Percentiles rank a stretch among this genome's conserved stretches.
Conservation (phyloP, 768 basidiomycete species). For the Pulveroboletus sp. region DNA sequence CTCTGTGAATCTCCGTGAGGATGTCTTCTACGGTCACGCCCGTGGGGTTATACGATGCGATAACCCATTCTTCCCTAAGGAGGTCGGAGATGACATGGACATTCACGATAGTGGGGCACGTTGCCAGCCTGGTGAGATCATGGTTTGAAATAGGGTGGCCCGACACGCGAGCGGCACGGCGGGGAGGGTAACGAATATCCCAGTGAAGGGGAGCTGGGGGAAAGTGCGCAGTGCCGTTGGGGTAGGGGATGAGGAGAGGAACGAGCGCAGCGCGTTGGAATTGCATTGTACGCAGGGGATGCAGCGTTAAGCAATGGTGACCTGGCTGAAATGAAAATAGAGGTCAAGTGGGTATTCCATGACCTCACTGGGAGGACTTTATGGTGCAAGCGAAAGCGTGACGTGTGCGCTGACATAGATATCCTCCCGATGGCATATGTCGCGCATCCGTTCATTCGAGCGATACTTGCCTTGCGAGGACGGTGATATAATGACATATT, state of each 20-base stretch:
- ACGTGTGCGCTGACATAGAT: too few species aligned
- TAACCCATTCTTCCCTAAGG: conserved; percentile 41
- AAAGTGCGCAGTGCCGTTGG: conserved; percentile 9
- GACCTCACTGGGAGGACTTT: conserved; percentile 9
- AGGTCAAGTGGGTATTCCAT: not conserved
- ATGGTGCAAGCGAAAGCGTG: conserved; percentile 5
- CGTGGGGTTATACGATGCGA: conserved; percentile 36
- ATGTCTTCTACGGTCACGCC: conserved; percentile 54
- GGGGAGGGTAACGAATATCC: conserved; percentile 48
- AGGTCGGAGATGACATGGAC: conserved; percentile 46
- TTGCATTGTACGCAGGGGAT: conserved; percentile 11
- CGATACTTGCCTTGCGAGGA: conserved; percentile 16
- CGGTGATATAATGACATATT: not conserved
- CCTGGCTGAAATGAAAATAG: not conserved
- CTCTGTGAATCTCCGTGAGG: conserved; percentile 41
- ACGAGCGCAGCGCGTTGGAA: conserved; percentile 15
- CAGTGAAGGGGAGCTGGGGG: conserved; percentile 36
- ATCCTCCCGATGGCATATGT: not conserved
- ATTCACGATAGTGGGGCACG: conserved; percentile 35
- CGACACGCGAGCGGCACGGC: conserved; percentile 15
- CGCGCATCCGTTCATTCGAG: conserved; percentile 8
- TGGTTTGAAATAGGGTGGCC: conserved; percentile 4
- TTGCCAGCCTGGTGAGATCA: conserved; percentile 41
- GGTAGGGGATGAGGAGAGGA: conserved; percentile 13
- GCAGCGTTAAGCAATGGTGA: not conserved